Conservation (phyloP, 768 basidiomycete species). For the Russula foetens region DNA sequence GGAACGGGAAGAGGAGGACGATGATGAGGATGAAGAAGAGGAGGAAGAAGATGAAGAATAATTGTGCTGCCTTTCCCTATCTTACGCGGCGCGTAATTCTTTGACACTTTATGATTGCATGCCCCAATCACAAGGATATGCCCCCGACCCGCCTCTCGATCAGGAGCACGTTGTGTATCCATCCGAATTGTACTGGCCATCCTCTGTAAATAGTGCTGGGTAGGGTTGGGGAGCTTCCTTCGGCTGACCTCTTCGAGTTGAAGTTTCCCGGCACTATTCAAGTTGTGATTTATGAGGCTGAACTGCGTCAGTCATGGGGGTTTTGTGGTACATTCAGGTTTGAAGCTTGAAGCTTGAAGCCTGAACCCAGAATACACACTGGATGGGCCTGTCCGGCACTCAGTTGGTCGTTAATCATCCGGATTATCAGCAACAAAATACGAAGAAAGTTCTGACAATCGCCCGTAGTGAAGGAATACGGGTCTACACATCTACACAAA, state of each 20-base stretch:
- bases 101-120: slow-evolving; percentile 10
- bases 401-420: background rate
- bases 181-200: background rate
- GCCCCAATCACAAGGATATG: slow-evolving; percentile 10
- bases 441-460: background rate
- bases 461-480: no score
- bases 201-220: background rate
- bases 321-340: background rate
- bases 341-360: no score
- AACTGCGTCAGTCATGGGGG: background rate
- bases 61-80: background rate
- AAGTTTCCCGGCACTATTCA: background rate
- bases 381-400: no score
- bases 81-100: slow-evolving; percentile 4
- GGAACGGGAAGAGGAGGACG: slow-evolving; percentile 64
- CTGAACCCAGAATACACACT: background rate
- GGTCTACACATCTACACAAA: no score
- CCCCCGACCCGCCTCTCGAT: background rate
- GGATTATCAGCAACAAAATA: background rate
- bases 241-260: background rate
- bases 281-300: background rate
- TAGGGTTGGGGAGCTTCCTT: background rate
- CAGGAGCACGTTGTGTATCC: background rate
- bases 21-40: slow-evolving; percentile 62
- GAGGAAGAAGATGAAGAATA: slow-evolving; percentile 41